Base-by-base conservation (phyloP, 2,329 filamentous ascomycete species). In the Sporothrix luriei region DNA sequence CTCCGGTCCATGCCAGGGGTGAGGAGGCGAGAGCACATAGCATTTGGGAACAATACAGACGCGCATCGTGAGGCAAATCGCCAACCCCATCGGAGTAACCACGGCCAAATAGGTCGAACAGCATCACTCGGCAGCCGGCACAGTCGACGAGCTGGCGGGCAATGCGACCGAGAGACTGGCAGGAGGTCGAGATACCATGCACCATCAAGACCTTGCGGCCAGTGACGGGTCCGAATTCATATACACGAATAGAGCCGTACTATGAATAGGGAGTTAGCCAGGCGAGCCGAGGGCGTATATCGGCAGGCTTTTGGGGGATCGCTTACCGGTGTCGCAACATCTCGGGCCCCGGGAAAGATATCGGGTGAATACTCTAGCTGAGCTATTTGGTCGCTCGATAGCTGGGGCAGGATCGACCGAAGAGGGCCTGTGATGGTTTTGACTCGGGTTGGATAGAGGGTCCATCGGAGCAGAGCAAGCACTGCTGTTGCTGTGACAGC, bases 101-200 rank as follows among this genome's bases (percentile, higher is more conserved):
- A 68, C 90, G 84, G 54, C 89, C 89, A 74, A 90, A 91, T 57
- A 92, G 83, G 75, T 92, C 85, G 77, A 93, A 95, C 4, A 95
- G 82, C 88, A 97, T 89, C 14, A 97, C 92, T 54, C 93, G 86
- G 76, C 88, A 94, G 43, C 92, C 91, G 66, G 84, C 85, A 57
- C 57, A 72, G 51, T 85, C 82, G 2, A 86, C 91, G 26, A 96
- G 83, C 24, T 83, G 84, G 74, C 88, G 82, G 38, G 92, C 91
- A 46, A 96, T 79, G 57, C 84, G 85, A 33, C 85, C 84, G 19
- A 95, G 82, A 1, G 91, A 89, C 74, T 94, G 86, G 77, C 90
- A 93, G 0, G 92, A 90, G 0, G 92, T 96, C 71, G 89, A 92
- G 76, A 96, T 94, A 57, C 93, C 93, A 77, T 96, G 93, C 10